Conservation (phyloP, 2,329 filamentous ascomycete genomes). For the Neopestalotiopsis sp. region DNA sequence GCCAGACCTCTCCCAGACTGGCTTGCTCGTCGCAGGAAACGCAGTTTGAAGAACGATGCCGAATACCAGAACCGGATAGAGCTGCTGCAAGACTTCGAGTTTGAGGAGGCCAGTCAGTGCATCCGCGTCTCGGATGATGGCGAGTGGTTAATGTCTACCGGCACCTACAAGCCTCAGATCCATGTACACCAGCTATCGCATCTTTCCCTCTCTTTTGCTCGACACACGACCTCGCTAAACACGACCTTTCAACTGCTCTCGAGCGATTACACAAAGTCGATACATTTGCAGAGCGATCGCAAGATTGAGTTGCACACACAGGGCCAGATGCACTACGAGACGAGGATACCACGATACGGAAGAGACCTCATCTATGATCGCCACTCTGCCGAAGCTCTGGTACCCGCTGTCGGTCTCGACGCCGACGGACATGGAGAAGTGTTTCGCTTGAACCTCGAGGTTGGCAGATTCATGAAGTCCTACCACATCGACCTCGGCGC, state of each 20-base stretch:
- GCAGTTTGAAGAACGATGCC: slow-evolving; percentile 87
- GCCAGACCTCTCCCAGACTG: slow-evolving; percentile 91
- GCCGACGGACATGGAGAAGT: slow-evolving; percentile 87
- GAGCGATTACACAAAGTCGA: slow-evolving; percentile 88
- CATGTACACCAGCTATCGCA: slow-evolving; percentile 96
- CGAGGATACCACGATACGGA: slow-evolving; percentile 91
- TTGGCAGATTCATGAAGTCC: slow-evolving; percentile 91
- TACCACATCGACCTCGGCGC: slow-evolving; percentile 90
- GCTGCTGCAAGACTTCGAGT: slow-evolving; percentile 87
- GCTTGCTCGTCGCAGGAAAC: slow-evolving; percentile 88
- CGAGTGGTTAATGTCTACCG: slow-evolving; percentile 82
- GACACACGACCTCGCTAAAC: slow-evolving; percentile 91
- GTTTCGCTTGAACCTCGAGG: slow-evolving; percentile 88
- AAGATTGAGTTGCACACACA: slow-evolving; percentile 92
- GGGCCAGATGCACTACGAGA: slow-evolving; percentile 83
- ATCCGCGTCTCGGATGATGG: slow-evolving; percentile 92
- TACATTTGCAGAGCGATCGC: slow-evolving; percentile 92
- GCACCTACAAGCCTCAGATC: slow-evolving; percentile 70
- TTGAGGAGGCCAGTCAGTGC: slow-evolving; percentile 92
- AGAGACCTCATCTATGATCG: slow-evolving; percentile 87
- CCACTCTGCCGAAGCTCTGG: slow-evolving; percentile 79
- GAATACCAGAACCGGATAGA: slow-evolving; percentile 95
- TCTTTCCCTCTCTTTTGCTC: slow-evolving; percentile 88
- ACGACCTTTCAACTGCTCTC: slow-evolving; percentile 89
- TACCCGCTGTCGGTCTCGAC: slow-evolving; percentile 88